phyloP scores from a whole-genome alignment of 495 filamentous ascomycete species.

The Trichoderma asperelloides region DNA sequence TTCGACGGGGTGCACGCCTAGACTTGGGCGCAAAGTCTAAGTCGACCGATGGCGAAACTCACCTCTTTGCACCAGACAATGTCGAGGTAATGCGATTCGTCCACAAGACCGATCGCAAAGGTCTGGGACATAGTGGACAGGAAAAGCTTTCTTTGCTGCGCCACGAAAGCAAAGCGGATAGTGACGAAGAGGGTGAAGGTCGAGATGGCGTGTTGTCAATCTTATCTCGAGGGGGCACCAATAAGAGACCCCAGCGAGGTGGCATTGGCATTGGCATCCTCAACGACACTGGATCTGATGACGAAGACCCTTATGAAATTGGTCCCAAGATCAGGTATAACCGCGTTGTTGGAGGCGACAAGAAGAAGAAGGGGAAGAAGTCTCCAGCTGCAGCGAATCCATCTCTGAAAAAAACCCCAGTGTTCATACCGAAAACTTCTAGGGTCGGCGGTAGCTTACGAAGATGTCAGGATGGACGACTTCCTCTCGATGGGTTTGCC shows the following conservation, averaged over 20 bases:
- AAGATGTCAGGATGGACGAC: slow-evolving; percentile 81
- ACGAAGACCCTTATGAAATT: slow-evolving; percentile 90
- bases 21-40: slow-evolving; percentile 38
- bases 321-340: slow-evolving; percentile 91
- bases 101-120: slow-evolving; percentile 71
- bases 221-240: slow-evolving; percentile 10
- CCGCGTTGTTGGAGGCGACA: slow-evolving; percentile 70
- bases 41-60: slow-evolving; percentile 38
- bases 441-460: slow-evolving; percentile 46
- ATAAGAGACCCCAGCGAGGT: slow-evolving; percentile 42
- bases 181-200: slow-evolving; percentile 39
- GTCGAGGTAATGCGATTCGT: slow-evolving; percentile 64
- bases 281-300: slow-evolving; percentile 95
- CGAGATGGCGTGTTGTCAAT: background rate
- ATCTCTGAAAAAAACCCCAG: slow-evolving; percentile 56
- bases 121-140: slow-evolving; percentile 58
- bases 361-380: slow-evolving; percentile 61
- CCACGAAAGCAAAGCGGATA: slow-evolving; percentile 28
- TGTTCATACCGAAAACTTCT: slow-evolving; percentile 71
- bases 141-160: slow-evolving; percentile 10
- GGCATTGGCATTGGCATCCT: slow-evolving; percentile 84
- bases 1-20: slow-evolving; percentile 66
- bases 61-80: slow-evolving; percentile 87
- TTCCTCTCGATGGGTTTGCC: slow-evolving; percentile 79
- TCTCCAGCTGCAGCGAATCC: slow-evolving; percentile 48